Percentiles rank a stretch among this genome's conserved stretches.
These are phyloP conservation scores for Petunia axillaris DNA, from an alignment of 257 asterid species.

Conservation along the genomic window DNA sequence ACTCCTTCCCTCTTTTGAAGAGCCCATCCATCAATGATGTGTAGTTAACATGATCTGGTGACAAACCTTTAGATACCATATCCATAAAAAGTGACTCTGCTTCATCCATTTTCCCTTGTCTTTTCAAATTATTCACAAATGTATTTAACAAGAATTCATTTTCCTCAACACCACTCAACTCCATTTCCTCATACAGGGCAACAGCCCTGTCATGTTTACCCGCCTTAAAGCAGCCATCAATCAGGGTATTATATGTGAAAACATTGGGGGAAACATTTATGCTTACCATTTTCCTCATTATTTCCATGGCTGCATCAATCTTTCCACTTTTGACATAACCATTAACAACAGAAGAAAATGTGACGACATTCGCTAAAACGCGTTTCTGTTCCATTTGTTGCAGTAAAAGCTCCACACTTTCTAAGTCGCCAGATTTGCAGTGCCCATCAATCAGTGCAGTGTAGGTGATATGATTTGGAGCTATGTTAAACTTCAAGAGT, in stretches of 20 bases:
- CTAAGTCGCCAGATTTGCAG: slow-evolving; percentile 69
- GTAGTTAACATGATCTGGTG: slow-evolving; percentile 75
- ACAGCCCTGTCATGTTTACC: slow-evolving; percentile 62
- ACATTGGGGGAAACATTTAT: slow-evolving; percentile 64
- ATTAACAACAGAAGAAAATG: slow-evolving; percentile 69
- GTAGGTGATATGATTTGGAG: slow-evolving; percentile 63
- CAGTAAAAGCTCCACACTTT: slow-evolving; percentile 57
- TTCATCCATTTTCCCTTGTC: slow-evolving; percentile 62
- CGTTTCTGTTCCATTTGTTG: slow-evolving; percentile 62
- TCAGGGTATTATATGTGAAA: slow-evolving; percentile 55
- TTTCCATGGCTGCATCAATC: slow-evolving; percentile 63
- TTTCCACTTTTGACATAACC: slow-evolving; percentile 71
- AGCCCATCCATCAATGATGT: slow-evolving; percentile 83
- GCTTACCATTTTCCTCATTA: slow-evolving; percentile 55
- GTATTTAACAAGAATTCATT: slow-evolving; percentile 62
- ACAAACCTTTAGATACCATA: slow-evolving; percentile 54
- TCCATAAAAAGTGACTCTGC: slow-evolving; percentile 61
- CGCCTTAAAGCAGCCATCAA: slow-evolving; percentile 78
- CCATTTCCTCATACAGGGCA: slow-evolving; percentile 72
- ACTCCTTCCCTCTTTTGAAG: slow-evolving; percentile 75
- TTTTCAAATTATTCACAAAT: slow-evolving; percentile 64
- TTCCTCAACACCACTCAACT: slow-evolving; percentile 57
- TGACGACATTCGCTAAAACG: slow-evolving; percentile 63
- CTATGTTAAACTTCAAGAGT: slow-evolving; percentile 49
- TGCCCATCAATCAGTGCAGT: slow-evolving; percentile 71